Percentiles rank a stretch among this genome's conserved stretches.
phyloP scores from a whole-genome alignment of 116 monocot genomes.

The Papilionanthe hybrid region DNA sequence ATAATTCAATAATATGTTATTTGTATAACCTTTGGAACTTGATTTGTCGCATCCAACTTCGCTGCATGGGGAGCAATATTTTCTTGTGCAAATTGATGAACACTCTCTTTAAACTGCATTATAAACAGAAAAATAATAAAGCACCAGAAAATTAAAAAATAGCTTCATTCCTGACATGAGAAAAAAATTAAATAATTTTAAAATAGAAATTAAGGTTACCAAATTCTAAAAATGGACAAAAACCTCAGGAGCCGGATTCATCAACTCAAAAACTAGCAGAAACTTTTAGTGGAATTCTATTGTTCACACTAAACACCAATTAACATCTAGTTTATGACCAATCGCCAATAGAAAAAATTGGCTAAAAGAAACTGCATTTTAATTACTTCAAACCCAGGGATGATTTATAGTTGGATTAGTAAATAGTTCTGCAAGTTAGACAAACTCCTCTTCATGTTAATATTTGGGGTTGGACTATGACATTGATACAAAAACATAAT shows the following conservation, averaged over 20 bases:
- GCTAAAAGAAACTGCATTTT: not conserved
- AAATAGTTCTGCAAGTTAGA: not conserved
- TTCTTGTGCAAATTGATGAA: slow-evolving; percentile 81
- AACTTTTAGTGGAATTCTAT: not conserved
- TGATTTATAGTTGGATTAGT: not conserved
- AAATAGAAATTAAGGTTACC: too few relatives aligned
- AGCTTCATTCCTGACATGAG: too few relatives aligned
- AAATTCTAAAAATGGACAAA: too few relatives aligned
- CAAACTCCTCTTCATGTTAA: not conserved
- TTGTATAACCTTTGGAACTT: slow-evolving; percentile 66
- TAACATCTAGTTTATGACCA: not conserved
- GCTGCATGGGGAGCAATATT: slow-evolving; percentile 87
- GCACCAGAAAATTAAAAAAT: not conserved
- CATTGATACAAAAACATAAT: too few relatives aligned
- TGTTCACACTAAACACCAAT: not conserved
- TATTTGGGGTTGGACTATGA: not conserved
- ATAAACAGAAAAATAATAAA: not conserved
- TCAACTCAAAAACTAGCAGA: not conserved
- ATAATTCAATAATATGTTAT: not conserved
- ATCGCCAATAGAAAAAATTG: not conserved
- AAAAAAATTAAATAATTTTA: too few relatives aligned
- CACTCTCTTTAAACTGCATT: slow-evolving; percentile 85
- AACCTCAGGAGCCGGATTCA: too few relatives aligned
- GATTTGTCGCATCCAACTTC: slow-evolving; percentile 62
- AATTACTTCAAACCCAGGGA: not conserved